phyloP scores from a whole-genome alignment of 768 basidiomycete genomes.

The Lyophyllum semitale region DNA sequence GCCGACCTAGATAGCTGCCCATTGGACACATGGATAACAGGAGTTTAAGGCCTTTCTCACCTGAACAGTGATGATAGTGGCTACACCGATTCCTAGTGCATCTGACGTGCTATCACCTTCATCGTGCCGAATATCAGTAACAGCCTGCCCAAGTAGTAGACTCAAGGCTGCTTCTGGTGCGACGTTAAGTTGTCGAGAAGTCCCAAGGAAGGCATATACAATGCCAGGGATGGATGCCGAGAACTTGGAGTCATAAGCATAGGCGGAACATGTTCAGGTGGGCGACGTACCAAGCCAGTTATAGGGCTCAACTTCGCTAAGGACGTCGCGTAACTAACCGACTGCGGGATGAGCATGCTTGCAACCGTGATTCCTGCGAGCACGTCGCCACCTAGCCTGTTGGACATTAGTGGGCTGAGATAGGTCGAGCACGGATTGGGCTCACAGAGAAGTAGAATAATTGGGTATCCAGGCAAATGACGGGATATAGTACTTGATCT shows the following conservation, averaged over 20 bases:
- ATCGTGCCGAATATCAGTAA: constrained; percentile 66
- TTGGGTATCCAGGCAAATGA: constrained; percentile 79
- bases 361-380: constrained; percentile 86
- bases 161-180: constrained; percentile 90
- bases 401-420: background rate
- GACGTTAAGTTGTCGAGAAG: constrained; percentile 78
- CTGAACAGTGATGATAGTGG: constrained; percentile 85
- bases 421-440: background rate
- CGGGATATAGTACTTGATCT: constrained; percentile 75
- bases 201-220: constrained; percentile 89
- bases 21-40: background rate
- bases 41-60: constrained; percentile 35
- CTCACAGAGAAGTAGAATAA: constrained; percentile 70
- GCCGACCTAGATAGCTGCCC: constrained; percentile 56
- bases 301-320: constrained; percentile 85
- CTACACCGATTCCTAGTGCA: constrained; percentile 62
- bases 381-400: constrained; percentile 56
- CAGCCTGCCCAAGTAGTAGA: constrained; percentile 84
- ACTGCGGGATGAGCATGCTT: constrained; percentile 82
- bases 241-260: constrained; percentile 46
- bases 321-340: constrained; percentile 89
- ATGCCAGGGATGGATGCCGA: constrained; percentile 86
- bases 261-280: background rate
- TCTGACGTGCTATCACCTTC: constrained; percentile 47
- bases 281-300: constrained; percentile 70